Percentiles rank a stretch among this genome's conserved stretches.
phyloP scores from a whole-genome alignment of 306 rosid genomes.

The Pyrus pyrifolia region DNA sequence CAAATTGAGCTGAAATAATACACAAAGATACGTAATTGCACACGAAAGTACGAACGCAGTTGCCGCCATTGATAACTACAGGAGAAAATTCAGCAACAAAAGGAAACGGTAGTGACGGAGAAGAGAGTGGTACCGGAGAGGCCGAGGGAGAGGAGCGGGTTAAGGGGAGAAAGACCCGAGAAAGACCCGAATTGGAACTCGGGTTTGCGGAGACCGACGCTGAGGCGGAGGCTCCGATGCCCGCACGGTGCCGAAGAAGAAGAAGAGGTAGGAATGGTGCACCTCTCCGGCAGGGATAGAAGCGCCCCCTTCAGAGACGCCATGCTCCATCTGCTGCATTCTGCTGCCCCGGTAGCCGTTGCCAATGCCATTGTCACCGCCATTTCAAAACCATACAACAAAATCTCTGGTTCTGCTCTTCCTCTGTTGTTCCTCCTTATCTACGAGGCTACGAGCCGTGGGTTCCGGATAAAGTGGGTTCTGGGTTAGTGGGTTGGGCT shows the following conservation, averaged over 20 bases:
- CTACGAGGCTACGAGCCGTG: background rate
- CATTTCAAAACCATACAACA: constrained; percentile 7
- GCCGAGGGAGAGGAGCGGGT: constrained; percentile 21
- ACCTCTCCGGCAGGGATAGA: constrained; percentile 31
- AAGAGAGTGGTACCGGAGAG: constrained; percentile 44
- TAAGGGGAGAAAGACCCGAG: constrained; percentile 55
- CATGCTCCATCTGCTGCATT: constrained; percentile 46
- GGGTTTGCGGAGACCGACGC: constrained; percentile 25
- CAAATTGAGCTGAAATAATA: background rate
- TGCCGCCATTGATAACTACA: background rate
- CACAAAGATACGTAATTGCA: background rate
- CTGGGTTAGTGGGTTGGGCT: background rate
- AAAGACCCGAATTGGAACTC: constrained; percentile 36
- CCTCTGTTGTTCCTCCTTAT: background rate
- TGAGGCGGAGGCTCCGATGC: constrained; percentile 8
- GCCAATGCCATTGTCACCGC: constrained; percentile 13
- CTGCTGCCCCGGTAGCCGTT: constrained; percentile 12
- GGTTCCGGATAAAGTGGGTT: background rate
- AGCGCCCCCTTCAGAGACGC: constrained; percentile 53
- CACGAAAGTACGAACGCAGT: background rate
- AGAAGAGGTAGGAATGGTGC: constrained; percentile 14
- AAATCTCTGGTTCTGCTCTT: background rate
- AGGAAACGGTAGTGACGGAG: background rate
- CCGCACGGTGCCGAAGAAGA: constrained; percentile 6
- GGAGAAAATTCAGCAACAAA: background rate